phyloP scores from a whole-genome alignment of 2,329 filamentous ascomycete species.

The Sporothrix brunneoviolacea region DNA sequence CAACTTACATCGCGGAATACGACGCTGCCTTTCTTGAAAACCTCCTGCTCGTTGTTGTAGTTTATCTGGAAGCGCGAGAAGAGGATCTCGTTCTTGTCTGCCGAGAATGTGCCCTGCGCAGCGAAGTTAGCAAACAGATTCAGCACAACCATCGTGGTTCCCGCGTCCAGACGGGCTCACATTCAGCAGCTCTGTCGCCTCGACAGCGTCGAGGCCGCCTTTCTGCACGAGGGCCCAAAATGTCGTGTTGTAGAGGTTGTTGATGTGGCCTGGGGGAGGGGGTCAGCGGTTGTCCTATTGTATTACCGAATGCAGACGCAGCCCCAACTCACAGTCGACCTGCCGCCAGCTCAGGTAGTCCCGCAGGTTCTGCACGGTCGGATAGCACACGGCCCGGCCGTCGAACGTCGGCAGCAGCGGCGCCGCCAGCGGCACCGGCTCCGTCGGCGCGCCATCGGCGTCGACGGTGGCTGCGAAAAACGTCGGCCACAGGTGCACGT shows the following conservation, averaged over 20 bases:
- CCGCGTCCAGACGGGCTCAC: constrained; percentile 35
- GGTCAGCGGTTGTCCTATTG: background rate
- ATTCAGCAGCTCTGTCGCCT: constrained; percentile 74
- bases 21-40: constrained; percentile 89
- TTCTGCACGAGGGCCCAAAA: constrained; percentile 85
- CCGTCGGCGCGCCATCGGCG: too few species aligned
- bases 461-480: constrained; percentile 60
- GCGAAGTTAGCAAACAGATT: background rate
- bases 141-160: background rate
- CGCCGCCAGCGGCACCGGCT: constrained; percentile 61
- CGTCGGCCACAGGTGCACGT: constrained; percentile 70
- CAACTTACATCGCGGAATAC: constrained; percentile 68
- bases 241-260: constrained; percentile 96
- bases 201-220: constrained; percentile 53
- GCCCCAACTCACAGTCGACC: constrained; percentile 69
- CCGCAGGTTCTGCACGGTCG: constrained; percentile 69
- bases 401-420: constrained; percentile 87
- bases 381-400: constrained; percentile 84
- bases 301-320: too few species aligned
- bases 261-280: constrained; percentile 68
- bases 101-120: constrained; percentile 75
- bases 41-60: constrained; percentile 93
- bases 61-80: constrained; percentile 87
- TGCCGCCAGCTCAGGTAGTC: constrained; percentile 98
- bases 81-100: constrained; percentile 93